Evolutionary conservation across 208 protist species (phyloP).

Genomic region (Angomonas ambiguus): DNA sequence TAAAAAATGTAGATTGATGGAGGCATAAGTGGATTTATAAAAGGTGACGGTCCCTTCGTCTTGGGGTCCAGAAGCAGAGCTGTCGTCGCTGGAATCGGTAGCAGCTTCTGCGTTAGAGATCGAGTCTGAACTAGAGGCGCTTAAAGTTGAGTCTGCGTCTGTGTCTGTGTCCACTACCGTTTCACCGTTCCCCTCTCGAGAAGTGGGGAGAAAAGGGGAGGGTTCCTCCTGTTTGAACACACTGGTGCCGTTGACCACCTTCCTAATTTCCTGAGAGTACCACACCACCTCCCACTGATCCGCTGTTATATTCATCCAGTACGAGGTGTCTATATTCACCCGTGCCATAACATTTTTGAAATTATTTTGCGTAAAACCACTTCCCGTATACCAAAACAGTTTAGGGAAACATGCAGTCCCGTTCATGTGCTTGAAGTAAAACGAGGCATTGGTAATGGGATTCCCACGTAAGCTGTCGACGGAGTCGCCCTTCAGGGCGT

Average conservation of each 20-base stretch:
- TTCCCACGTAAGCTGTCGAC: background rate
- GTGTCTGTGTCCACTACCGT: no score
- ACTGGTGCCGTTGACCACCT: background rate
- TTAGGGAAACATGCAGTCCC: background rate
- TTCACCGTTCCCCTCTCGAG: background rate
- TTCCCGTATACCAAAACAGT: background rate
- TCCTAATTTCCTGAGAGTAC: background rate
- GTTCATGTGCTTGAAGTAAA: background rate
- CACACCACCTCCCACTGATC: background rate
- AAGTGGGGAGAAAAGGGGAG: background rate
- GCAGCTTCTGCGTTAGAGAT: no score
- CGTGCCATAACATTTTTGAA: background rate
- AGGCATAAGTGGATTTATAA: background rate
- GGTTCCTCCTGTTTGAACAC: background rate
- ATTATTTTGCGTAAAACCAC: background rate
- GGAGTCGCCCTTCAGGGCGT: background rate
- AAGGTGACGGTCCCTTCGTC: background rate
- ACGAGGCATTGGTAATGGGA: background rate
- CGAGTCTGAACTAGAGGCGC: no score
- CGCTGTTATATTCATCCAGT: background rate
- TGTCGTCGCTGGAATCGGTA: no score
- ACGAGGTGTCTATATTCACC: background rate
- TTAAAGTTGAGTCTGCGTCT: background rate
- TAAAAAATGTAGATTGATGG: background rate
- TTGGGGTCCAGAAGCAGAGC: background rate